Evolutionary conservation across 345 rosid species (phyloP).

Genomic region (Pelargonium nanum): DNA sequence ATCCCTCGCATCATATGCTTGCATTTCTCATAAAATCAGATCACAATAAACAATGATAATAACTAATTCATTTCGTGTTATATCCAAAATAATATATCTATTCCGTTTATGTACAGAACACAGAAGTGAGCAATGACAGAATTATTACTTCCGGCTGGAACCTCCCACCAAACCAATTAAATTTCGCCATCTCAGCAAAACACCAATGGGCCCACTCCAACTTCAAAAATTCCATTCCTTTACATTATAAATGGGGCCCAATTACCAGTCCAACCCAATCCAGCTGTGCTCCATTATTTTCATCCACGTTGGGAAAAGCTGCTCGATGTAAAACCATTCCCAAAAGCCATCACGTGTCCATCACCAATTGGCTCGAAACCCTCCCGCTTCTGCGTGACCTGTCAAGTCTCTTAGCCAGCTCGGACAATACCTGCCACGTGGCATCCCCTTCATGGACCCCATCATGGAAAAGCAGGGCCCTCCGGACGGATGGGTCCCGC

Average conservation of each 20-base stretch:
- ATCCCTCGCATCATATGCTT: too few species aligned
- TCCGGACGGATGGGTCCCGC: slow-evolving; percentile 42
- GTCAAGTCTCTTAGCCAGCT: slow-evolving; percentile 38
- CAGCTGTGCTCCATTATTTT: slow-evolving; percentile 39
- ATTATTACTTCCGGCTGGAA: too few species aligned
- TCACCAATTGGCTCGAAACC: slow-evolving; percentile 21
- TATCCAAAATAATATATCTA: not conserved
- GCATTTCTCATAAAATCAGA: too few species aligned
- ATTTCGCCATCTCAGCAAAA: too few species aligned
- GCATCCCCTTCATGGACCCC: slow-evolving; percentile 56
- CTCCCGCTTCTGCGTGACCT: slow-evolving; percentile 43
- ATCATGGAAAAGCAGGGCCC: slow-evolving; percentile 58
- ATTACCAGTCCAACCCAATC: slow-evolving; percentile 15
- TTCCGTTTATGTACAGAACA: not conserved
- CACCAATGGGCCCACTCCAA: not conserved
- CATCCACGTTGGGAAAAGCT: slow-evolving; percentile 14
- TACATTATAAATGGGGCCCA: not conserved
- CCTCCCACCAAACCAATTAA: too few species aligned
- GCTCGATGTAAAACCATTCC: not conserved
- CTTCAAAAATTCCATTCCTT: slow-evolving; percentile 9
- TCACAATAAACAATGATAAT: too few species aligned
- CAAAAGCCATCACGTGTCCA: slow-evolving; percentile 10
- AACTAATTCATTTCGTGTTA: too few species aligned
- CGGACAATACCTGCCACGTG: slow-evolving; percentile 65
- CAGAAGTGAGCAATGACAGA: too few species aligned